A percentile compares a stretch with the other conserved stretches of the same genome.
Conservation (phyloP, 2,329 filamentous ascomycete species). For the Dryadomyces quercivorus region DNA sequence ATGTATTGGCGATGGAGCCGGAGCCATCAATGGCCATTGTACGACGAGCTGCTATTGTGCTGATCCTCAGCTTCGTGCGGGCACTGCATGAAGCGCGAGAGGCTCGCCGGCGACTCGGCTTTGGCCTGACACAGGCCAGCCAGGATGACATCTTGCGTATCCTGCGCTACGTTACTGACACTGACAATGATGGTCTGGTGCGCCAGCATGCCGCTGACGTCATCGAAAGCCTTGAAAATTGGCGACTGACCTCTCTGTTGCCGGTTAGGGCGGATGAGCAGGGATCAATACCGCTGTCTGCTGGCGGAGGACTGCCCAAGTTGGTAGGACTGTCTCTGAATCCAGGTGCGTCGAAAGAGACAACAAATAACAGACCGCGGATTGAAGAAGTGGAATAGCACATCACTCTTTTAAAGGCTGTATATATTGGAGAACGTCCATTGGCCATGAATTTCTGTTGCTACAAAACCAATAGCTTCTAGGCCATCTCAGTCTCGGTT, state of each 20-base stretch:
- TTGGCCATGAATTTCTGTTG: background rate
- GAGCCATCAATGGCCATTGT: conserved; percentile 50
- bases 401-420: background rate
- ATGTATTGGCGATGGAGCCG: conserved; percentile 50
- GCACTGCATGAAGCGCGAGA: conserved; percentile 44
- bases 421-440: background rate
- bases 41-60: conserved; percentile 51
- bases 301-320: conserved; percentile 12
- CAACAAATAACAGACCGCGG: conserved; percentile 1
- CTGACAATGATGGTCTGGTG: conserved; percentile 58
- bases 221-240: conserved; percentile 53
- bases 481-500: no score
- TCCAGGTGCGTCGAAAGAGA: background rate
- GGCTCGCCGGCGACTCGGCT: conserved; percentile 31
- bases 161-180: conserved; percentile 49
- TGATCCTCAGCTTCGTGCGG: conserved; percentile 48
- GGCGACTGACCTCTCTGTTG: conserved; percentile 31
- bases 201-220: conserved; percentile 54
- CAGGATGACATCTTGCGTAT: conserved; percentile 50
- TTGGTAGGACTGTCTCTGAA: conserved; percentile 28
- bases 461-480: background rate
- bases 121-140: conserved; percentile 42
- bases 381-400: conserved; percentile 13
- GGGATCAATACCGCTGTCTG: background rate
- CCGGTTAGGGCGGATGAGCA: conserved; percentile 5